Conservation (phyloP, 257 asterid genomes). For the Solanum boliviense region DNA sequence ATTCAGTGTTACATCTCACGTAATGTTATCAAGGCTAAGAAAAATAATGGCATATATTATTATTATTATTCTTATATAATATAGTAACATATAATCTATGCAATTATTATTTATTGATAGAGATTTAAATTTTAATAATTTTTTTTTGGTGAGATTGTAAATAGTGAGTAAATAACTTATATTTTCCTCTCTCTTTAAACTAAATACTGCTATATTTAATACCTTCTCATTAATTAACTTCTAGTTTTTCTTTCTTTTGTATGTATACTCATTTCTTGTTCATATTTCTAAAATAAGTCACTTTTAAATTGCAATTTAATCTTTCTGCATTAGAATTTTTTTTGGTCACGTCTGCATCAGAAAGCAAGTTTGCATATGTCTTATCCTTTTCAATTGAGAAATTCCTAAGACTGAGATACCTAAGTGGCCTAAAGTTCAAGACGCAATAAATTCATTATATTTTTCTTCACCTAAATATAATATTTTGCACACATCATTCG, state of each 20-base stretch:
- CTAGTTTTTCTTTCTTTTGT: not conserved
- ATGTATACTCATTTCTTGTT: not conserved
- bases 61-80: too few relatives aligned
- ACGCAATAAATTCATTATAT: too few relatives aligned
- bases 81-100: not conserved
- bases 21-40: not conserved
- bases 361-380: not conserved
- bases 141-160: not conserved
- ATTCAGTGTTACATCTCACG: not conserved
- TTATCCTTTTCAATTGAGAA: not conserved
- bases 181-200: not conserved
- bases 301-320: too few relatives aligned
- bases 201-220: not conserved
- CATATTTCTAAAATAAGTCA: not conserved
- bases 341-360: not conserved
- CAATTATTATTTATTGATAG: not conserved
- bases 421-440: too few relatives aligned
- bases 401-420: not conserved
- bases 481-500: not conserved
- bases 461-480: too few relatives aligned
- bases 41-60: too few relatives aligned
- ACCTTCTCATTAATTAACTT: not conserved
- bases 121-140: not conserved
- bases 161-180: not conserved
- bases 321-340: not conserved